These are phyloP conservation scores for Hypoxylon crocopeplum DNA, from an alignment of 495 filamentous ascomycete species.

Conservation along the genomic window DNA sequence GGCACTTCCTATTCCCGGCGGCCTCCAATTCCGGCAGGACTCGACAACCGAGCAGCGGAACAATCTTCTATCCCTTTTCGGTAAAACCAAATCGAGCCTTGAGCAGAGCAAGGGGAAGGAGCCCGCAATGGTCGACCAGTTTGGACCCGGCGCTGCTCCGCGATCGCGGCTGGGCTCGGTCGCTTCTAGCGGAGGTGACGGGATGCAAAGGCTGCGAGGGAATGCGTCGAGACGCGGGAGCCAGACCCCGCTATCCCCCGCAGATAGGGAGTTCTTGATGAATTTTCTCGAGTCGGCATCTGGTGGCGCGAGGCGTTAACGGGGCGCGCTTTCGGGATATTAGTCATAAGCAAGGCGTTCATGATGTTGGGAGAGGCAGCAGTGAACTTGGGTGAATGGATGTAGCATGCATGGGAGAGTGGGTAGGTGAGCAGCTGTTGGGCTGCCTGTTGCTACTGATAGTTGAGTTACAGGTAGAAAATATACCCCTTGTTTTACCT, in stretches of 20 bases:
- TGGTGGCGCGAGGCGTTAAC: conserved; percentile 21
- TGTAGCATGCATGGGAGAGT: background rate
- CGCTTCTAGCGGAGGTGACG: conserved; percentile 47
- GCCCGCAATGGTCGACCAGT: conserved; percentile 42
- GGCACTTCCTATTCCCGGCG: conserved; percentile 32
- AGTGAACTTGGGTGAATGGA: background rate
- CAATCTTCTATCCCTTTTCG: conserved; percentile 73
- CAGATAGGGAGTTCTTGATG: conserved; percentile 78
- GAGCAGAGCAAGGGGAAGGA: conserved; percentile 55
- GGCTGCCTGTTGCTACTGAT: background rate
- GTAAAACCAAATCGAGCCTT: conserved; percentile 59
- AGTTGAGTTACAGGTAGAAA: background rate
- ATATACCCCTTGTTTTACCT: too few species aligned
- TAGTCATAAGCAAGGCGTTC: too few species aligned
- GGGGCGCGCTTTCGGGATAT: too few species aligned
- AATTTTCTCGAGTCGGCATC: conserved; percentile 68
- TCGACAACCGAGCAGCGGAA: conserved; percentile 68
- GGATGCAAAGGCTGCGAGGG: conserved; percentile 34
- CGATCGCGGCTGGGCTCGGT: conserved; percentile 52
- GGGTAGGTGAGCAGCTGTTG: background rate
- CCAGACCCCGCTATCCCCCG: conserved; percentile 65
- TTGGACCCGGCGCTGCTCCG: conserved; percentile 44
- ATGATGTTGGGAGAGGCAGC: background rate
- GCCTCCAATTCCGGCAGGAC: conserved; percentile 34
- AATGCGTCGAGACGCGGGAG: conserved; percentile 51